Base-by-base conservation (phyloP, 805 yeast genomes). In the Allodekkera sacchari region DNA sequence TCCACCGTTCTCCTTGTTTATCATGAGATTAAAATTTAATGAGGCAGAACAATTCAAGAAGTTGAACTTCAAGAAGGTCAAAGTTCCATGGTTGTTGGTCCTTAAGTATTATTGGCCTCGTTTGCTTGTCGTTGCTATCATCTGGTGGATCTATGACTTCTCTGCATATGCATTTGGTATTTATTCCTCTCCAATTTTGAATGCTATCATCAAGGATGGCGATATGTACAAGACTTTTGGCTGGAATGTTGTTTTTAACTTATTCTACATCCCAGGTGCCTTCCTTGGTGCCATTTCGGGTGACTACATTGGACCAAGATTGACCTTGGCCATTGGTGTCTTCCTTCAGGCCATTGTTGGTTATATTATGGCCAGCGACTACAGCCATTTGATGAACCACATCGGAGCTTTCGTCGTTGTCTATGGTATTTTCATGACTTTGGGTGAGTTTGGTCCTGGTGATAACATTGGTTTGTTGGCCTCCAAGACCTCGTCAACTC, bases 401-500 rank as follows among this genome's bases (percentile, higher is more conserved):
- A 65, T 84, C 50, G 96, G 74, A 24, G 89, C 75, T 0, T 84
- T 88, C 46, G 82, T 77, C 30, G 92, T 85, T 27, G 80, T 82
- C 18, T 89, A 80, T 52, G 96, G 96, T 62, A 76, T 89, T 42
- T 89, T 85, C 57, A 63, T 75, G 54, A 67, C 95, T 6, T 66
- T 84, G 30, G 96, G 96, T 48, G 96, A 89, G 58, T 82, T 88
- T 57, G 94, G 95, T 19, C 88, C 94, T 10, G 97, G 96, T 61
- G 84, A 87, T 59, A 84, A 83, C 59, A 80, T 83, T 55, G 96
- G 96, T 44, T 61, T 83, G 34, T 65, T 88, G 40, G 94, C 95
- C 14, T 71, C 95, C 25, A 87, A 87, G 59, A 80, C 95, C 6
- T 70, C 78, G 28, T 81, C 95, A 27, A 78, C 95, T 7, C 77